Evolutionary conservation across 768 basidiomycete genomes (phyloP).

Genomic region (Naematelia aurantialba): DNA sequence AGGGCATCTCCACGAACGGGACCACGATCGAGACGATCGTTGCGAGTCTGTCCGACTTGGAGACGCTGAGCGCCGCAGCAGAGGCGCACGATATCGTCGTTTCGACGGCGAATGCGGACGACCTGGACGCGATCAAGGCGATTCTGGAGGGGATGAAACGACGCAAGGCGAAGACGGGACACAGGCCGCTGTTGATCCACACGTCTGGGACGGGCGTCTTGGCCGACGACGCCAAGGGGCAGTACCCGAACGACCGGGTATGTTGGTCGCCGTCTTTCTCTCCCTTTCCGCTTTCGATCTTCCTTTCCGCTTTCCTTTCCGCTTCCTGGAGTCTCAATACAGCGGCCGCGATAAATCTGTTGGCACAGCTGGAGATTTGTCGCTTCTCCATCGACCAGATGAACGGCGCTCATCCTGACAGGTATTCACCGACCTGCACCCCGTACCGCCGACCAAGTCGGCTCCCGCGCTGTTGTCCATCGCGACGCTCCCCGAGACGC

Average conservation of each 20-base stretch:
- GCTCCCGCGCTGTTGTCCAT: constrained; percentile 38
- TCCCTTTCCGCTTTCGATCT: neutral
- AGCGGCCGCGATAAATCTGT: neutral
- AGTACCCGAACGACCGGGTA: constrained; percentile 37
- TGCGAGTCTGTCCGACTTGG: constrained; percentile 38
- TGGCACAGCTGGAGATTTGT: neutral
- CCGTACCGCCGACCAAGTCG: constrained; percentile 29
- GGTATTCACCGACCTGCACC: constrained; percentile 47
- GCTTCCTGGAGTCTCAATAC: neutral
- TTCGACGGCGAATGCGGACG: constrained; percentile 44
- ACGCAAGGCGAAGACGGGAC: constrained; percentile 44
- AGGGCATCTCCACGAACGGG: constrained; percentile 13
- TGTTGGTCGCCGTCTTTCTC: neutral
- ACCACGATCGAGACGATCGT: constrained; percentile 26
- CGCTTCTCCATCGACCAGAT: too few relatives aligned
- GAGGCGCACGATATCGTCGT: constrained; percentile 39
- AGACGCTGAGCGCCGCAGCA: constrained; percentile 35
- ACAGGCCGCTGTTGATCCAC: constrained; percentile 44
- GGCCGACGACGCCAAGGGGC: constrained; percentile 38
- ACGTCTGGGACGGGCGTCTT: constrained; percentile 46
- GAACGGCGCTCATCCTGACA: constrained; percentile 6
- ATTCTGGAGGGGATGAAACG: constrained; percentile 41
- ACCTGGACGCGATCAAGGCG: constrained; percentile 34
- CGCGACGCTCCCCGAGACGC: constrained; percentile 34
- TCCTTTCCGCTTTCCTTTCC: neutral